A percentile compares a stretch with the other conserved stretches of the same genome.
Conservation (phyloP, 805 yeast species). For the Brettanomyces anomalus region DNA sequence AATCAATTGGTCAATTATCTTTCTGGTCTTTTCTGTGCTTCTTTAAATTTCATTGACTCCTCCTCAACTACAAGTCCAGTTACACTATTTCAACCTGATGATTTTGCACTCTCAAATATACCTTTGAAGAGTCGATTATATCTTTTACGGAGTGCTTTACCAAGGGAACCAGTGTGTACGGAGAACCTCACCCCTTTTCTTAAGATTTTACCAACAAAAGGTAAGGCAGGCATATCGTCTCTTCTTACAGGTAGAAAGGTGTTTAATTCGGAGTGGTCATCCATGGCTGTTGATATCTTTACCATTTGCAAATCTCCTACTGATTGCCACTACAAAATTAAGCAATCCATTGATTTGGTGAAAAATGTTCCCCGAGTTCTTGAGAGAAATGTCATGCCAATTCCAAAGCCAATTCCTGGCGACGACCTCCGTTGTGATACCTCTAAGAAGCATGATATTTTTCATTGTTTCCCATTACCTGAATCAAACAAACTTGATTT, state of each 20-base stretch:
- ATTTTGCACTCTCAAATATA: constrained; percentile 13
- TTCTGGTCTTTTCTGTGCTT: constrained; percentile 92
- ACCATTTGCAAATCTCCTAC: constrained; percentile 38
- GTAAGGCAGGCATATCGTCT: constrained; percentile 79
- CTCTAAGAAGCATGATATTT: constrained; percentile 46
- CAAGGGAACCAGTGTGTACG: constrained; percentile 93
- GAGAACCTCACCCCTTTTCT: constrained; percentile 93
- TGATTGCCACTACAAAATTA: constrained; percentile 44
- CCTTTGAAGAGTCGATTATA: constrained; percentile 35
- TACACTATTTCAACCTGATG: constrained; percentile 26
- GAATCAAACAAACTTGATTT: constrained; percentile 39
- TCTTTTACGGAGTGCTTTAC: constrained; percentile 75
- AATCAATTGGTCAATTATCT: constrained; percentile 58
- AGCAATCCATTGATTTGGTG: constrained; percentile 63
- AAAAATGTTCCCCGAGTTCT: constrained; percentile 60
- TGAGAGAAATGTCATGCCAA: constrained; percentile 55
- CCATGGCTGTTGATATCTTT: constrained; percentile 76
- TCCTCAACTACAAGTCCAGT: constrained; percentile 66
- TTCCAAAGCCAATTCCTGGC: constrained; percentile 74
- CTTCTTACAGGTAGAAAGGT: constrained; percentile 83
- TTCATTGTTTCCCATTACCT: constrained; percentile 72
- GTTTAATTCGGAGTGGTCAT: constrained; percentile 90
- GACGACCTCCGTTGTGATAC: constrained; percentile 67
- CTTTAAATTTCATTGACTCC: constrained; percentile 78
- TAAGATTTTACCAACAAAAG: constrained; percentile 84